Percentiles rank a stretch among this genome's conserved stretches.
phyloP scores from a whole-genome alignment of 129 eudicot species.

The Tagetes patula region DNA sequence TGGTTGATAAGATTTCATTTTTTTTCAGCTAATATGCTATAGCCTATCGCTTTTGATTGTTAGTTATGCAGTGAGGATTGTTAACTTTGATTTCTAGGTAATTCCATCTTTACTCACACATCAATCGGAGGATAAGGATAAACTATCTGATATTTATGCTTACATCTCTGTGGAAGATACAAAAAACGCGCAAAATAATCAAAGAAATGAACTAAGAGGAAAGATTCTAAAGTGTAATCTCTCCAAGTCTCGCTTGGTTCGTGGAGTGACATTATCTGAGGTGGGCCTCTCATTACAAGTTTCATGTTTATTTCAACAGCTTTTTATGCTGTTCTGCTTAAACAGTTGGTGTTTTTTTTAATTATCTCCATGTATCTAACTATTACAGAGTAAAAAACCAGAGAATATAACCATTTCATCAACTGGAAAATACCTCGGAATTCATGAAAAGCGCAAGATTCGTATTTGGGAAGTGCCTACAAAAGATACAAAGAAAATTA shows the following conservation, averaged over 20 bases:
- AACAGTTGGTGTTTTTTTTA: background rate
- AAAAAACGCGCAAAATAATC: conserved; percentile 34
- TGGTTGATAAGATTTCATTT: conserved; percentile 9
- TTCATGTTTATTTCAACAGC: conserved; percentile 7
- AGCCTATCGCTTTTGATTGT: background rate
- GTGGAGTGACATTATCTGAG: conserved; percentile 62
- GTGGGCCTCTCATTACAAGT: conserved; percentile 33
- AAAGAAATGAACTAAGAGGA: conserved; percentile 30
- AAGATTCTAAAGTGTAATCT: conserved; percentile 70
- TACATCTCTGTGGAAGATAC: conserved; percentile 47
- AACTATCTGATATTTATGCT: conserved; percentile 55
- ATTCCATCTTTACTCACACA: conserved; percentile 52
- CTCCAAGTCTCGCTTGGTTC: conserved; percentile 57
- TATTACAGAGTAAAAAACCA: conserved; percentile 58
- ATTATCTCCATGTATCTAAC: background rate
- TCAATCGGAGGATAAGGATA: conserved; percentile 30
- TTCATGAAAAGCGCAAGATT: conserved; percentile 57
- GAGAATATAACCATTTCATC: conserved; percentile 50
- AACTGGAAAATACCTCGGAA: conserved; percentile 67
- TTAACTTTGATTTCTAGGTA: conserved; percentile 41
- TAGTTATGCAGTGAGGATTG: conserved; percentile 5
- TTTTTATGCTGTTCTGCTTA: background rate
- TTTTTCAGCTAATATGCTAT: background rate
- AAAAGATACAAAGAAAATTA: conserved; percentile 47
- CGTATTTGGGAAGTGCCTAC: conserved; percentile 82